Evolutionary conservation across 1,284 basidiomycete genomes (phyloP).

Genomic region (Clitocybe nebularis): DNA sequence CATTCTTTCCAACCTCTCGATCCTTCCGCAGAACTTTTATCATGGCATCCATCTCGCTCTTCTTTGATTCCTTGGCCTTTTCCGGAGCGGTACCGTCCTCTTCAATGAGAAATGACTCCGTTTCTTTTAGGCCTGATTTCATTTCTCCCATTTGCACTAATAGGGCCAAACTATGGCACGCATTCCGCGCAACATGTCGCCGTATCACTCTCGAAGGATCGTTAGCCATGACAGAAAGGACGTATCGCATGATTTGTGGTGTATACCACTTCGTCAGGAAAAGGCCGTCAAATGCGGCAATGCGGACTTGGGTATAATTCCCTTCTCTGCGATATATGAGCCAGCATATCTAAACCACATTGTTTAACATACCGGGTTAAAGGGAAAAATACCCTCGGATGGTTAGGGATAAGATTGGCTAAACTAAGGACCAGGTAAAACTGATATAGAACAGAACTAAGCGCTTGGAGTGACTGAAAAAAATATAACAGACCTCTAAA

Average conservation of each 20-base stretch:
- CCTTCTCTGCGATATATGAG: slow-evolving; percentile 62
- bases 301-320: slow-evolving; percentile 88
- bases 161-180: slow-evolving; percentile 86
- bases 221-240: slow-evolving; percentile 85
- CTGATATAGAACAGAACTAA: slow-evolving; percentile 33
- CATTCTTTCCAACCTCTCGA: slow-evolving; percentile 81
- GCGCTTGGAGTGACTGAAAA: slow-evolving; percentile 8
- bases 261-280: slow-evolving; percentile 89
- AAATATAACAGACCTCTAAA: slow-evolving; percentile 62
- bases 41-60: slow-evolving; percentile 76
- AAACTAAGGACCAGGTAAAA: slow-evolving; percentile 80
- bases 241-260: slow-evolving; percentile 82
- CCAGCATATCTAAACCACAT: background rate
- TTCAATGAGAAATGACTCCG: slow-evolving; percentile 75
- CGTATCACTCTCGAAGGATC: slow-evolving; percentile 84
- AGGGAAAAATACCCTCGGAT: slow-evolving; percentile 80
- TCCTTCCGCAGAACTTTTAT: slow-evolving; percentile 82
- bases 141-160: slow-evolving; percentile 90
- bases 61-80: slow-evolving; percentile 70
- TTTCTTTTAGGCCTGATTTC: slow-evolving; percentile 70
- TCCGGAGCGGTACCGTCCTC: slow-evolving; percentile 76
- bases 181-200: slow-evolving; percentile 81
- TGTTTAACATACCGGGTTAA: slow-evolving; percentile 71
- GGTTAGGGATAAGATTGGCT: slow-evolving; percentile 78
- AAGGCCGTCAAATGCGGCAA: slow-evolving; percentile 91